Evolutionary conservation across 768 basidiomycete species (phyloP).

Genomic region (Amanita pallidorosea): DNA sequence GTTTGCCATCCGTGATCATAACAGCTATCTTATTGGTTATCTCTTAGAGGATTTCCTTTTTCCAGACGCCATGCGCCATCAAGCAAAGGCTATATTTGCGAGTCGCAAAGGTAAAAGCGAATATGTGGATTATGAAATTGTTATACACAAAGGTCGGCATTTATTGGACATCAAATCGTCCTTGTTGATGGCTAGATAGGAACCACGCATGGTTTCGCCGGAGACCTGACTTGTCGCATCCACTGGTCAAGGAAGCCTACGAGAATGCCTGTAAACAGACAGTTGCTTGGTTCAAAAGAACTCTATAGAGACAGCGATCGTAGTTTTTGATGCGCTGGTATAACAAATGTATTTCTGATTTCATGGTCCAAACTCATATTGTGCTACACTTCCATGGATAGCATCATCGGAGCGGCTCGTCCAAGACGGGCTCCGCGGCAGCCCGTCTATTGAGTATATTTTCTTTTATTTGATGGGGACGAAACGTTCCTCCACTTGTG

Average conservation of each 20-base stretch:
- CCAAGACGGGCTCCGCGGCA: no score
- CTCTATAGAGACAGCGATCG: slow-evolving; percentile 11
- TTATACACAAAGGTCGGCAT: slow-evolving; percentile 29
- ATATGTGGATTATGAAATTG: slow-evolving; percentile 35
- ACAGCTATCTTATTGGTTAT: neutral
- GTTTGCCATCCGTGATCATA: neutral
- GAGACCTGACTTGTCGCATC: slow-evolving; percentile 26
- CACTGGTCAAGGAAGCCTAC: slow-evolving; percentile 29
- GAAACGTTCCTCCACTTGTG: slow-evolving; percentile 40
- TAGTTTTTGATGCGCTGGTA: no score
- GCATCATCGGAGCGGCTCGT: no score
- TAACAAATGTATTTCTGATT: no score
- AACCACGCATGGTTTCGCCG: slow-evolving; percentile 36
- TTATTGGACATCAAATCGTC: neutral
- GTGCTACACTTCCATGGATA: no score
- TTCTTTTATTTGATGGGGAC: slow-evolving; percentile 46
- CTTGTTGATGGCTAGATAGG: slow-evolving; percentile 15
- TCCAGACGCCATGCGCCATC: slow-evolving; percentile 15
- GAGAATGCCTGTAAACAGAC: slow-evolving; percentile 32
- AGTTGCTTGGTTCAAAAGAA: slow-evolving; percentile 35
- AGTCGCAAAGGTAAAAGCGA: slow-evolving; percentile 22
- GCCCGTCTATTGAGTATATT: no score
- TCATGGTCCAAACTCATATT: no score
- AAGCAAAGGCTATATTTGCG: slow-evolving; percentile 26
- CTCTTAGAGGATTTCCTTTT: slow-evolving; percentile 28